phyloP scores from a whole-genome alignment of 2,329 filamentous ascomycete genomes.

The Epichloe gansuensis region DNA sequence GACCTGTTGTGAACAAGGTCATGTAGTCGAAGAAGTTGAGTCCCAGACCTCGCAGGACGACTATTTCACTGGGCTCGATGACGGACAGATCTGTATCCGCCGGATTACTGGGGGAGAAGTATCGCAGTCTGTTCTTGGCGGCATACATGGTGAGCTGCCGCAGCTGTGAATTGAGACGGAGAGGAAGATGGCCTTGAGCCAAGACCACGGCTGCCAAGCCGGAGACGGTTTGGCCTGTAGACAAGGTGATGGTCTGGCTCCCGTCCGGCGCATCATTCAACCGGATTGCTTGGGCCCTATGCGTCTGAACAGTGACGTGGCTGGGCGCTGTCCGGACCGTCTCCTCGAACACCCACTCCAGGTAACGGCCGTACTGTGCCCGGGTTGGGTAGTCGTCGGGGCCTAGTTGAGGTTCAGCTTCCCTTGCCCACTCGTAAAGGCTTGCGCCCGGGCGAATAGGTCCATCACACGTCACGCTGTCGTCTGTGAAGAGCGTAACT shows the following conservation, averaged over 20 bases:
- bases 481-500: conserved; percentile 4
- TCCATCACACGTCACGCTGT: conserved; percentile 3
- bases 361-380: conserved; percentile 3
- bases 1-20: neutral
- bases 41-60: conserved; percentile 1
- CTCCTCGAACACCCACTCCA: conserved; percentile 4
- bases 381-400: conserved; percentile 4
- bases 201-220: conserved; percentile 1
- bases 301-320: neutral
- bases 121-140: neutral
- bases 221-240: neutral
- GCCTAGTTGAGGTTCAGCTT: neutral
- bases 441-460: conserved; percentile 4
- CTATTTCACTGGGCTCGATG: neutral
- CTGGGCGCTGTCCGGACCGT: conserved; percentile 1
- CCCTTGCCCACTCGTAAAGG: conserved; percentile 4
- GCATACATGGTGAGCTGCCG: neutral
- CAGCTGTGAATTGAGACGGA: neutral
- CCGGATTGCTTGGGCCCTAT: neutral
- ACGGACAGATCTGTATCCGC: conserved; percentile 3
- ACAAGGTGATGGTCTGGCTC: conserved; percentile 2
- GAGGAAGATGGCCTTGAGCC: conserved; percentile 3
- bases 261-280: conserved; percentile 1
- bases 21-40: conserved; percentile 7
- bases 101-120: conserved; percentile 2